Conservation (phyloP, 2,329 filamentous ascomycete species). For the Exserohilum turcica region DNA sequence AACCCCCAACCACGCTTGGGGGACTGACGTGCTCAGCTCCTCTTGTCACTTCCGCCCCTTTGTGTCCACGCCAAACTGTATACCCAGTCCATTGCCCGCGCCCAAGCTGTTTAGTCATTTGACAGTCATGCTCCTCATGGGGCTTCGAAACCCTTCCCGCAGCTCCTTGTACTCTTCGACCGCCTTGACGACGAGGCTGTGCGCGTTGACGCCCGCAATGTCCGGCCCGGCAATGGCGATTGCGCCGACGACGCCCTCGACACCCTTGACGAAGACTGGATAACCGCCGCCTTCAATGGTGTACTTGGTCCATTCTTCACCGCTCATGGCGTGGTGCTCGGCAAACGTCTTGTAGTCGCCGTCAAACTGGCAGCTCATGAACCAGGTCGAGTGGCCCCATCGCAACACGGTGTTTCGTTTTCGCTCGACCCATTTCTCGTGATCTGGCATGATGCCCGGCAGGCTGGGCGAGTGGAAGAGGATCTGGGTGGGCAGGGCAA, state of each 20-base stretch:
- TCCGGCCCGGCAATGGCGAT: conserved; percentile 70
- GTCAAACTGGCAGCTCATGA: conserved; percentile 71
- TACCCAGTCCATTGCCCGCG: conserved; percentile 18
- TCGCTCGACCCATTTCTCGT: conserved; percentile 65
- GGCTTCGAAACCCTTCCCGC: conserved; percentile 42
- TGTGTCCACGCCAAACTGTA: conserved; percentile 5
- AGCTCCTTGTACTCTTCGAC: conserved; percentile 60
- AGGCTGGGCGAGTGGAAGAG: conserved; percentile 74
- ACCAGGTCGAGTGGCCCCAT: conserved; percentile 73
- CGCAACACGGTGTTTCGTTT: conserved; percentile 75
- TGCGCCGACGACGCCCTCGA: conserved; percentile 76
- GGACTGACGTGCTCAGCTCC: neutral
- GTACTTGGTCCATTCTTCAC: conserved; percentile 63
- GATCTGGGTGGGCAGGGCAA: conserved; percentile 65
- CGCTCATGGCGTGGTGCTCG: conserved; percentile 64
- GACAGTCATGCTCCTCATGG: conserved; percentile 40
- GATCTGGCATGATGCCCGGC: conserved; percentile 71
- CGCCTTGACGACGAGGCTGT: conserved; percentile 74
- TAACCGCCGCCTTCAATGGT: conserved; percentile 80
- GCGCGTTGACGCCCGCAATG: conserved; percentile 76
- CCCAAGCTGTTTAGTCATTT: conserved; percentile 38
- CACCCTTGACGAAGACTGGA: conserved; percentile 71
- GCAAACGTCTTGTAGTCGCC: conserved; percentile 69
- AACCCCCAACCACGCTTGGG: neutral
- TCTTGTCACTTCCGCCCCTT: conserved; percentile 1